phyloP scores from a whole-genome alignment of 2,329 filamentous ascomycete species.

The Ceratocystis huliohia region DNA sequence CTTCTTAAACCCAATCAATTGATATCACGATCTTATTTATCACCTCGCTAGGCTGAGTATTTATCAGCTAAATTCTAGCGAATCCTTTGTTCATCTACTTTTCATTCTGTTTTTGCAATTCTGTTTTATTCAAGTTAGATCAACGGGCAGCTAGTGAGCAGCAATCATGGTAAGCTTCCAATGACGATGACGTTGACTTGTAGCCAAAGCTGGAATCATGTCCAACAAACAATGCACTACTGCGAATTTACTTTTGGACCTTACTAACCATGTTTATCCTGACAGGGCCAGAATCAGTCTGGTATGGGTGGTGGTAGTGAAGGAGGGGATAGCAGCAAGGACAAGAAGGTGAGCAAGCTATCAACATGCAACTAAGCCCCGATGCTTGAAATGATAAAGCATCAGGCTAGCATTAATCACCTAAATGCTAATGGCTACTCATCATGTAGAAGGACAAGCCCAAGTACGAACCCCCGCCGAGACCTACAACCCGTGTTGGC shows the following conservation, averaged over 20 bases:
- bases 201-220: not conserved
- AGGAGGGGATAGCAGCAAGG: constrained; percentile 63
- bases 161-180: constrained; percentile 8
- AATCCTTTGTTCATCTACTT: not conserved
- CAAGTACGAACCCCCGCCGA: constrained; percentile 97
- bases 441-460: constrained; percentile 88
- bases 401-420: too few relatives aligned
- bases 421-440: not conserved
- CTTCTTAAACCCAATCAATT: not conserved
- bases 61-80: not conserved
- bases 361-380: not conserved
- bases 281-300: constrained; percentile 71
- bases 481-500: constrained; percentile 90
- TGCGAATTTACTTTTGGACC: not conserved
- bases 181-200: constrained; percentile 4
- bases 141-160: not conserved
- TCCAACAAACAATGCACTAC: not conserved
- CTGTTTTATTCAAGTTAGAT: not conserved
- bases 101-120: not conserved
- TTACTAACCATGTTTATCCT: constrained; percentile 8
- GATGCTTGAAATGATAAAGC: not conserved
- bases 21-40: constrained; percentile 1
- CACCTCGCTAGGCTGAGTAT: not conserved
- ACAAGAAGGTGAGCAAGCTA: constrained; percentile 66
- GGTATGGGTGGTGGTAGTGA: constrained; percentile 64